phyloP scores from a whole-genome alignment of 2,329 filamentous ascomycete species.

The Sporothrix mexicana region DNA sequence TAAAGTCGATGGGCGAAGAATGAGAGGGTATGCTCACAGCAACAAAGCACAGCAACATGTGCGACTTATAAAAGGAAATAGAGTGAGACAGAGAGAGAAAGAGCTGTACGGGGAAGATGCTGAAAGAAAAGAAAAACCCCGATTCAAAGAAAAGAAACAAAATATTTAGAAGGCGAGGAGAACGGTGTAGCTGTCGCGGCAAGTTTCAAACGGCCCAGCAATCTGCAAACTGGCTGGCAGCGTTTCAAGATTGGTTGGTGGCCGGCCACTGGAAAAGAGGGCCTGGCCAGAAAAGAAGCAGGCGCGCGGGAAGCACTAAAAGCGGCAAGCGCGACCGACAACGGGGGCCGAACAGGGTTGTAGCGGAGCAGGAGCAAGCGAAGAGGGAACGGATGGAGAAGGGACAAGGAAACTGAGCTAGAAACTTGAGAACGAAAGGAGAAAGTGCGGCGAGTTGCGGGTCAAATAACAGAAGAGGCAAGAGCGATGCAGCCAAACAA shows the following conservation, averaged over 20 bases:
- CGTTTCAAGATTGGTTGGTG: constrained; percentile 22
- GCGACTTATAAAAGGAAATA: background rate
- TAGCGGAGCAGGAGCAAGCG: constrained; percentile 17
- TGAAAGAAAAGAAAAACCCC: background rate
- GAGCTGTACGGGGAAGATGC: background rate
- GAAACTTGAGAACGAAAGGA: background rate
- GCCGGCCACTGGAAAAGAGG: background rate
- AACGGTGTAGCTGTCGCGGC: background rate
- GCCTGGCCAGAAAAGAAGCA: background rate
- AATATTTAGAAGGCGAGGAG: background rate
- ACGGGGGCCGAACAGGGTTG: background rate
- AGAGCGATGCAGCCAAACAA: background rate
- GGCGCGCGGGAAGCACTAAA: constrained; percentile 5
- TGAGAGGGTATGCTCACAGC: background rate
- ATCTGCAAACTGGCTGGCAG: background rate
- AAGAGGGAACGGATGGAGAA: background rate
- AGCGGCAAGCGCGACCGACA: constrained; percentile 14
- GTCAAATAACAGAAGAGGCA: background rate
- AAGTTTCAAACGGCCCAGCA: constrained; percentile 17
- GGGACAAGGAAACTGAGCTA: background rate
- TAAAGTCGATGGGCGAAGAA: background rate
- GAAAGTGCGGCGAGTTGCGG: background rate
- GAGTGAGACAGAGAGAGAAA: background rate
- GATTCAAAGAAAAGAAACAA: background rate
- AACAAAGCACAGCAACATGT: background rate